These are phyloP conservation scores for Fusarium compactum DNA, from an alignment of 2,329 filamentous ascomycete genomes.

Conservation along the genomic window DNA sequence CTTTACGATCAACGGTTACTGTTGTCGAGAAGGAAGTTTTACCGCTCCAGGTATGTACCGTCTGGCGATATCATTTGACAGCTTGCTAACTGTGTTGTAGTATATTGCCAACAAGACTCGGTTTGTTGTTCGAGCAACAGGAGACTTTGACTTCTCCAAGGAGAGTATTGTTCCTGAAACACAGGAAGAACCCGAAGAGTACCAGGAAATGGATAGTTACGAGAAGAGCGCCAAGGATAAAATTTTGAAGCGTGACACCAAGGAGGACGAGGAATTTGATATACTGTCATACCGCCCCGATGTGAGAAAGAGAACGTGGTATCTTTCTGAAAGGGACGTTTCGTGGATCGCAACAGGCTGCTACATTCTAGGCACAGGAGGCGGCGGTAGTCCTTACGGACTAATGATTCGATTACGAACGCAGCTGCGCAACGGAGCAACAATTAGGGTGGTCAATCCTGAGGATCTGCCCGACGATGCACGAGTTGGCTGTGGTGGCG, in stretches of 20 bases:
- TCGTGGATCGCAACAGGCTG: slow-evolving; percentile 68
- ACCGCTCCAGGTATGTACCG: slow-evolving; percentile 60
- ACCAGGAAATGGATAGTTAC: slow-evolving; percentile 38
- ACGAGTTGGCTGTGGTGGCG: slow-evolving; percentile 67
- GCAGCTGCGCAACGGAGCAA: slow-evolving; percentile 63
- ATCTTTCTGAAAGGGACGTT: slow-evolving; percentile 68
- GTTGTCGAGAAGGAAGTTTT: slow-evolving; percentile 66
- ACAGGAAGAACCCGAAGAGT: slow-evolving; percentile 6
- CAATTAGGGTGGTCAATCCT: slow-evolving; percentile 64
- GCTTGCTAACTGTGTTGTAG: slow-evolving; percentile 45
- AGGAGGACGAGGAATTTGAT: slow-evolving; percentile 47
- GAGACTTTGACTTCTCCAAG: slow-evolving; percentile 63
- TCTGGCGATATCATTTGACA: accelerated
- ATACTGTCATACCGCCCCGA: slow-evolving; percentile 61
- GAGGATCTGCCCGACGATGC: slow-evolving; percentile 63
- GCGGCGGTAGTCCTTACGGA: slow-evolving; percentile 67
- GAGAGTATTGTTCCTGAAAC: slow-evolving; percentile 1
- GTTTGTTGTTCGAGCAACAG: slow-evolving; percentile 70
- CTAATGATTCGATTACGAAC: slow-evolving; percentile 63
- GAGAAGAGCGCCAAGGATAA: slow-evolving; percentile 29
- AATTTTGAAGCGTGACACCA: background rate
- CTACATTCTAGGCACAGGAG: slow-evolving; percentile 71
- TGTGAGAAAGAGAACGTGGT: slow-evolving; percentile 66
- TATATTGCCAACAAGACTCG: slow-evolving; percentile 65
- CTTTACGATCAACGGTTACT: slow-evolving; percentile 56